phyloP scores from a whole-genome alignment of 805 yeast genomes.

The Monosporozyma solicola region DNA sequence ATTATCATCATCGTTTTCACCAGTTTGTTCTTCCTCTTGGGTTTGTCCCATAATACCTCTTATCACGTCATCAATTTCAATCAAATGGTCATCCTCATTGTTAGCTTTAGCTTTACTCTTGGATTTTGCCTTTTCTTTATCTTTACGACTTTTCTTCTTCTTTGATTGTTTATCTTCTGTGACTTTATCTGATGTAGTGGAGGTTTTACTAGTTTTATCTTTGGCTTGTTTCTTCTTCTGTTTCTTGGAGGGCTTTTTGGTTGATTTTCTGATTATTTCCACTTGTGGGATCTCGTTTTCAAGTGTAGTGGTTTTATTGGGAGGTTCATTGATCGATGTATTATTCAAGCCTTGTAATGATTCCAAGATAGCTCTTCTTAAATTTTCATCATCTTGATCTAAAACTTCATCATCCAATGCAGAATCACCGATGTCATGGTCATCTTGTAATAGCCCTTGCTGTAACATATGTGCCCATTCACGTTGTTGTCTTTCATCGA shows the following conservation, averaged over 20 bases:
- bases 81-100: slow-evolving; percentile 11
- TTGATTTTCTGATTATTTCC: background rate
- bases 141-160: slow-evolving; percentile 5
- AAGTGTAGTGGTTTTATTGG: slow-evolving; percentile 4
- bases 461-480: slow-evolving; percentile 26
- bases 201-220: slow-evolving; percentile 3
- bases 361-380: slow-evolving; percentile 27
- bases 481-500: slow-evolving; percentile 12
- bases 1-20: slow-evolving; percentile 10
- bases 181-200: slow-evolving; percentile 6
- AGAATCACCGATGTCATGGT: slow-evolving; percentile 2
- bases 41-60: slow-evolving; percentile 19
- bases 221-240: slow-evolving; percentile 15
- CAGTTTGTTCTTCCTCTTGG: background rate
- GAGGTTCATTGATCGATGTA: slow-evolving; percentile 9
- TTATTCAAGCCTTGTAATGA: slow-evolving; percentile 20
- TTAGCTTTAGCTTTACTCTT: slow-evolving; percentile 1
- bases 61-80: slow-evolving; percentile 27
- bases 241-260: slow-evolving; percentile 14
- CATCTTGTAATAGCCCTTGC: slow-evolving; percentile 19
- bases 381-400: slow-evolving; percentile 29
- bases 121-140: slow-evolving; percentile 2
- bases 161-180: slow-evolving; percentile 7
- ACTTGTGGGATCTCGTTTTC: slow-evolving; percentile 2
- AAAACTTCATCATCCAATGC: slow-evolving; percentile 7